Evolutionary conservation across 1,284 basidiomycete genomes (phyloP), one percentile per base, ranked within the genome.

Genomic region (Ganoderma resinaceum): DNA sequence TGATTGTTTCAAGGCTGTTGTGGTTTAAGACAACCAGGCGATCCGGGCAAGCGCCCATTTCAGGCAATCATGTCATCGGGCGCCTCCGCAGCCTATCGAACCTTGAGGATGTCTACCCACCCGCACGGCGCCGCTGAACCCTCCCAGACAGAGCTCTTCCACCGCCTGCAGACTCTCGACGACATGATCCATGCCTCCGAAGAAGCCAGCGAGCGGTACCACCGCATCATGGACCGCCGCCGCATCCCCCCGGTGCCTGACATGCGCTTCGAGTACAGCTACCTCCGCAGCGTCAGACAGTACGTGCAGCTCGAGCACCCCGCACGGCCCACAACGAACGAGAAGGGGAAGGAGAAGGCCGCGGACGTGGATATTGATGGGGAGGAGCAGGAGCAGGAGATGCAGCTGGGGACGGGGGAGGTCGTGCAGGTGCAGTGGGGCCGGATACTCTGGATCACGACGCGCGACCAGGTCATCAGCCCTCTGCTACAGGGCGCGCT

Each of bases 191-290:
- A 63, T 57, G 58, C 53, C 5, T 69, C 65, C 31, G 72, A 71
- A 11, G 70, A 70, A 40, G 53, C 65, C 38, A 63, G 71, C 35
- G 69, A 66, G 29, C 66, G 60, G 29, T 64, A 58, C 23, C 67
- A 68, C 33, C 63, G 66, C 60, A 62, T 69, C 58, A 58, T 69
- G 7, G 67, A 70, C 49, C 67, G 70, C 53, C 69, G 72, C 40
- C 72, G 69, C 53, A 69, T 71, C 35, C 72, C 72, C 8, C 66
- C 74, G 9, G 69, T 78, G 11, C 91, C 91, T 37, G 91, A 93
- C 76, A 80, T 93, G 57, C 90, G 91, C 23, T 92, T 91, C 80
- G 92, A 93, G 75, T 84, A 87, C 65, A 88, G 86, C 66, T 93
- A 90, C 76, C 72, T 92, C 67, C 84, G 84, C 69, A 89, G 88